Percentiles rank a stretch among this genome's conserved stretches.
phyloP scores from a whole-genome alignment of 169 alveolate genomes.

The Cryptosporidium bovis region DNA sequence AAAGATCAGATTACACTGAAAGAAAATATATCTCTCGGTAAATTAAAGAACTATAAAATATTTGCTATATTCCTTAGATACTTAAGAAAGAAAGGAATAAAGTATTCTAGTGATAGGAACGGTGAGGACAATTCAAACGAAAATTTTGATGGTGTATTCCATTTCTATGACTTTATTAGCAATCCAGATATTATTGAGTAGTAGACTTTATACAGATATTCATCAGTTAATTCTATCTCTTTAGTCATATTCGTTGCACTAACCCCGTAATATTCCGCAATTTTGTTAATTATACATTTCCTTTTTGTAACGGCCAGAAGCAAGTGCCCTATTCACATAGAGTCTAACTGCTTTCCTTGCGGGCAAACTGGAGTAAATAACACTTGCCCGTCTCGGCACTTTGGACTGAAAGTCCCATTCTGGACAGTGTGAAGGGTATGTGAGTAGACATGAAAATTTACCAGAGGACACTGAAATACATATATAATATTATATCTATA shows the following conservation, averaged over 20 bases:
- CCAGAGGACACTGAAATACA: neutral
- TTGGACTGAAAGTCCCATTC: no score
- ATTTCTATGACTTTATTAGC: constrained; percentile 43
- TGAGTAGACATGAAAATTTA: no score
- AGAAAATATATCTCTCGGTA: constrained; percentile 37
- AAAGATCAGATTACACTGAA: constrained; percentile 56
- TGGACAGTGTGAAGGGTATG: no score
- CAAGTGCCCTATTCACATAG: no score
- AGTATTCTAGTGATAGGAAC: constrained; percentile 26
- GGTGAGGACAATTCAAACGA: constrained; percentile 23
- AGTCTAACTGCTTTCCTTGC: no score
- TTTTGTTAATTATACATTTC: no score
- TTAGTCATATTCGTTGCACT: neutral
- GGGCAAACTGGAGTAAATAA: no score
- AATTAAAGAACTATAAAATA: constrained; percentile 36
- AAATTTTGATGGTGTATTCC: constrained; percentile 66
- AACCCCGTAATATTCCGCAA: neutral
- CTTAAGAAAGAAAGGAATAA: constrained; percentile 56
- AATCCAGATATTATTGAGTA: constrained; percentile 40
- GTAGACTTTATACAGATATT: neutral
- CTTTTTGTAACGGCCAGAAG: no score
- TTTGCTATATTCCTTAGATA: constrained; percentile 70
- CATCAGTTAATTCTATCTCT: neutral
- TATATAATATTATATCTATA: constrained; percentile 38
- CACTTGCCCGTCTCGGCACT: no score